phyloP scores from a whole-genome alignment of 768 basidiomycete genomes.

The Mycena alexandri region DNA sequence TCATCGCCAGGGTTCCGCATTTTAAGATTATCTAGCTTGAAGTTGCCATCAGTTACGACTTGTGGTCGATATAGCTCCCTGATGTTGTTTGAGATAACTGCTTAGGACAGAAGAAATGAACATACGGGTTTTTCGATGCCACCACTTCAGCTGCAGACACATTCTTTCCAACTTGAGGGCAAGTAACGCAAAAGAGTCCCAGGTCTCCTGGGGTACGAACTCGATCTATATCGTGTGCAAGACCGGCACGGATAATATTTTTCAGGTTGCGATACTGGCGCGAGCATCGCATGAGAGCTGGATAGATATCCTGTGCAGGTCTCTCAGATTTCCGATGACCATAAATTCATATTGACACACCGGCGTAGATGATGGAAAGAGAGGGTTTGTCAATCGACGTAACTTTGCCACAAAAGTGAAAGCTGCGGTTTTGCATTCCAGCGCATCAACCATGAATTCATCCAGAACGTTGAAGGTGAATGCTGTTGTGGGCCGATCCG shows the following conservation, averaged over 20 bases:
- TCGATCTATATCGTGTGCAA: not conserved
- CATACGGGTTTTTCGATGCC: not conserved
- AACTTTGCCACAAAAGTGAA: slow-evolving; percentile 30
- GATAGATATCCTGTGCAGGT: slow-evolving; percentile 9
- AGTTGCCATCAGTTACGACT: slow-evolving; percentile 45
- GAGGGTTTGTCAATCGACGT: slow-evolving; percentile 23
- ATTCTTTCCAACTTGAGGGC: slow-evolving; percentile 10
- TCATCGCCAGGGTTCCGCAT: slow-evolving; percentile 42
- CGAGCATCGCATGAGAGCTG: slow-evolving; percentile 8
- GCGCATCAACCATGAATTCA: slow-evolving; percentile 35
- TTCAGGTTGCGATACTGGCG: not conserved
- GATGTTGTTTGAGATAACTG: too few relatives aligned
- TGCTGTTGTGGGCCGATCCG: slow-evolving; percentile 27
- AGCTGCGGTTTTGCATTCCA: slow-evolving; percentile 40
- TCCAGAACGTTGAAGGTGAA: slow-evolving; percentile 43
- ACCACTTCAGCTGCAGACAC: not conserved
- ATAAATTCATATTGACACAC: too few relatives aligned
- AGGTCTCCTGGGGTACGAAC: not conserved
- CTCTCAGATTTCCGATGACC: too few relatives aligned
- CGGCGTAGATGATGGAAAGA: slow-evolving; percentile 10
- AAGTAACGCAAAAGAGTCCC: slow-evolving; percentile 3
- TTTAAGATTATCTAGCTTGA: slow-evolving; percentile 43
- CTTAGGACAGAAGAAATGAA: not conserved
- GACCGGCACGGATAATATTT: not conserved
- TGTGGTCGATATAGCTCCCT: slow-evolving; percentile 33